Base-by-base conservation (phyloP, 208 protist genomes). In the Leishmania tarentolae region DNA sequence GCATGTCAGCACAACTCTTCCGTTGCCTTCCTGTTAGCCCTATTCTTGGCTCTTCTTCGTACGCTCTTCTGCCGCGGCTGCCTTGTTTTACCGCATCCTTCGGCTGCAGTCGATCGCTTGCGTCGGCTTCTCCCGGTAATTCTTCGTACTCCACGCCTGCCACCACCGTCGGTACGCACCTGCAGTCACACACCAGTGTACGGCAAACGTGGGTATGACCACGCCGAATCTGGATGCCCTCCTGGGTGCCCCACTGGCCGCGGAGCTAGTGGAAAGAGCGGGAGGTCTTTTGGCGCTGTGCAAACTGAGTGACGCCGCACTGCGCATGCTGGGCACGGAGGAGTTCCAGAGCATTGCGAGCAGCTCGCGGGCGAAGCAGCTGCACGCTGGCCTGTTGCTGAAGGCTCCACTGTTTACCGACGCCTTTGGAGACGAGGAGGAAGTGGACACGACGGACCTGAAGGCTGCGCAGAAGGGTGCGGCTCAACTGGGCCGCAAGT, bases 391-490 rank as follows among this genome's bases (percentile, higher is more conserved):
- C 0, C 85, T 90, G 68, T 76, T 97, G 15, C 17, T 90, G 0
- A 87, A 88, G 42, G 82, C 94, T 1, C 90, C 91, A 3, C 57
- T 96, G 13, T 96, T 97, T 77, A 74, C 72, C 17, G 86, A 93
- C 47, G 86, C 82, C 52, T 97, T 97, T 61, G 89, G 86, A n/a
- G 78, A 72, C 31, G 79, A 63, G 15, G 88, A 93, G 40, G 90
- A 87, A 40, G 78, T 78, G 42, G 76, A 86, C 69, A 87, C 83
- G 40, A 79, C 86, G 21, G 74, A 87, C n/a, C 17, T 90, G 42
- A 88, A 92, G 76, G 87, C 89, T 7, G 94, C 94, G 37, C 88
- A 84, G 65, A 96, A 96, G 80, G 92, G 86, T 2, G 76, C 91
- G 11, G 88, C 86, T 11, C 75, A 93, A 44, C 80, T 97, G 17